Conservation (phyloP, 306 rosid species). For the Quercus aquifolioides region DNA sequence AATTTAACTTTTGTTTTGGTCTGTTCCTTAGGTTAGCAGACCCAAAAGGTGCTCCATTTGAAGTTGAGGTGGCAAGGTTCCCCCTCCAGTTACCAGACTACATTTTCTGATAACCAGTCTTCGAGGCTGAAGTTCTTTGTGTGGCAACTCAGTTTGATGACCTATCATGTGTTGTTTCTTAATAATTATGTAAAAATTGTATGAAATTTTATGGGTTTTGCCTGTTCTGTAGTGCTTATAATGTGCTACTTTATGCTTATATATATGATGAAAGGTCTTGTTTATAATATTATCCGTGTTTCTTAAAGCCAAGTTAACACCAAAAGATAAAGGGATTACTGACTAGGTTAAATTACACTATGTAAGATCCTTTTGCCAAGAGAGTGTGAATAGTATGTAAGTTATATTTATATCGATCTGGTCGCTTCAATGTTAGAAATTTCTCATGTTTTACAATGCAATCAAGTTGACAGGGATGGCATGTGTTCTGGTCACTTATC, state of each 20-base stretch:
- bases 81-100: slow-evolving; percentile 75
- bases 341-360: no score
- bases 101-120: slow-evolving; percentile 50
- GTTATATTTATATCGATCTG: no score
- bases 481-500: no score
- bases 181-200: neutral
- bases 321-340: neutral
- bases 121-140: no score
- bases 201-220: neutral
- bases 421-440: no score
- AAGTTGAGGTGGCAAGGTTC: slow-evolving; percentile 58
- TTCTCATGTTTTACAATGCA: no score
- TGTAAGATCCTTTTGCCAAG: no score
- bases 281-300: neutral
- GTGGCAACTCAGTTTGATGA: neutral
- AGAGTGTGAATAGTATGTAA: no score
- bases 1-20: neutral
- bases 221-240: neutral
- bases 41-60: slow-evolving; percentile 59
- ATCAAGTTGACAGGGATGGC: no score
- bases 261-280: neutral
- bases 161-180: neutral
- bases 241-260: neutral
- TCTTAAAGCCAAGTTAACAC: neutral
- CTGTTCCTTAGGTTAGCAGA: slow-evolving; percentile 36